A percentile compares a stretch with the other conserved stretches of the same genome.
Evolutionary conservation across 768 basidiomycete species (phyloP).

Genomic region (Punctularia strigosozonata): DNA sequence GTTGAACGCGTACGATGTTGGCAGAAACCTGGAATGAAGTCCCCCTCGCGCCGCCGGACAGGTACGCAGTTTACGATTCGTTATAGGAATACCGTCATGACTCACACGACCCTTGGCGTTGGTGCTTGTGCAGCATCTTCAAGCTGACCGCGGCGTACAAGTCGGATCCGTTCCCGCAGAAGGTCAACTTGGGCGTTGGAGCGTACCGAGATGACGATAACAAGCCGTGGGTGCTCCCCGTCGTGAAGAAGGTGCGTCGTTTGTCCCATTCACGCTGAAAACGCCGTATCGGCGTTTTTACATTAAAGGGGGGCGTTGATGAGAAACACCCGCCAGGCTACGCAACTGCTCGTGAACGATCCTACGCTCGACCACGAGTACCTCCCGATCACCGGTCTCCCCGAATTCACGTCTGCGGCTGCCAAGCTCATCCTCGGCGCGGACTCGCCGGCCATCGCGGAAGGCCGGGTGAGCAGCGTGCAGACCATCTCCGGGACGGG

Average conservation of each 20-base stretch:
- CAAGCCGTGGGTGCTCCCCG: constrained; percentile 89
- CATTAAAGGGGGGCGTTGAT: neutral
- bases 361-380: constrained; percentile 83
- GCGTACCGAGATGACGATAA: constrained; percentile 83
- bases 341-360: constrained; percentile 54
- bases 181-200: constrained; percentile 89
- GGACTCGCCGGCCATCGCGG: constrained; percentile 58
- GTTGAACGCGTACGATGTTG: neutral
- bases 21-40: constrained; percentile 67
- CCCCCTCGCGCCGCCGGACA: constrained; percentile 78
- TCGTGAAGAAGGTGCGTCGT: constrained; percentile 71
- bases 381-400: constrained; percentile 80
- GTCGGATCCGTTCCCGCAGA: constrained; percentile 58
- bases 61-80: constrained; percentile 43
- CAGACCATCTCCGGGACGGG: constrained; percentile 97
- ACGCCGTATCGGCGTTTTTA: neutral
- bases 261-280: no score
- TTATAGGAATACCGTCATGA: no score
- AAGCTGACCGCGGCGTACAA: constrained; percentile 87
- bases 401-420: constrained; percentile 72
- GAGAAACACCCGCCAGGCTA: constrained; percentile 39
- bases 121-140: constrained; percentile 52
- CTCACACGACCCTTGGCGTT: neutral
- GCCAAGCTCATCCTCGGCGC: constrained; percentile 72
- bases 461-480: constrained; percentile 63